These are phyloP conservation scores for Basidiobolus meristosporus DNA, from an alignment of 371 early-diverging fungal species.

Conservation along the genomic window DNA sequence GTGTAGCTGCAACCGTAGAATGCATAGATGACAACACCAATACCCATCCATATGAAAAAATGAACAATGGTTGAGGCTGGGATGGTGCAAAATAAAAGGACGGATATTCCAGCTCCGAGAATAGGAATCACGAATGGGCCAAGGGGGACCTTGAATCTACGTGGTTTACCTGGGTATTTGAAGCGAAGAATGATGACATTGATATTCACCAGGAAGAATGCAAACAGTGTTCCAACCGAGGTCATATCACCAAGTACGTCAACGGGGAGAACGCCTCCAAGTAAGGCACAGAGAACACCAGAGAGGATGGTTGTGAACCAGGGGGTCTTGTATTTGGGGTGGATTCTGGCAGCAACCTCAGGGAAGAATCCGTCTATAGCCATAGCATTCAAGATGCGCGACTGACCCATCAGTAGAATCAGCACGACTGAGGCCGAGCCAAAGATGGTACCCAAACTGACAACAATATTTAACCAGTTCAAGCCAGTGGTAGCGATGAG, in stretches of 20 bases:
- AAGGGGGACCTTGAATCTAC: slow-evolving; percentile 58
- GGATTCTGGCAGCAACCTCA: slow-evolving; percentile 19
- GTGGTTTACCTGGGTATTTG: slow-evolving; percentile 42
- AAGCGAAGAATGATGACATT: slow-evolving; percentile 58
- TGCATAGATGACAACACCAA: slow-evolving; percentile 51
- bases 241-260: slow-evolving; percentile 66
- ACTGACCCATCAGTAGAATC: slow-evolving; percentile 43
- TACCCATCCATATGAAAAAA: slow-evolving; percentile 27
- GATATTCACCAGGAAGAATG: slow-evolving; percentile 58
- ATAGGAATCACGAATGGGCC: no score
- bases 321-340: no score
- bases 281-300: slow-evolving; percentile 55
- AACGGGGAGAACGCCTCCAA: slow-evolving; percentile 54
- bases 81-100: no score
- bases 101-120: no score
- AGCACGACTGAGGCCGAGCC: no score
- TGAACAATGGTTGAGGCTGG: no score
- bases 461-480: no score
- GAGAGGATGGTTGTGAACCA: no score
- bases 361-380: slow-evolving; percentile 17
- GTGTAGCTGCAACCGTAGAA: slow-evolving; percentile 41
- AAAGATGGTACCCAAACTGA: no score
- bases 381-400: slow-evolving; percentile 78
- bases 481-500: no score
- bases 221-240: no score